Evolutionary conservation across 116 monocot genomes (phyloP).

Genomic region (Trichopus zeylanicus): DNA sequence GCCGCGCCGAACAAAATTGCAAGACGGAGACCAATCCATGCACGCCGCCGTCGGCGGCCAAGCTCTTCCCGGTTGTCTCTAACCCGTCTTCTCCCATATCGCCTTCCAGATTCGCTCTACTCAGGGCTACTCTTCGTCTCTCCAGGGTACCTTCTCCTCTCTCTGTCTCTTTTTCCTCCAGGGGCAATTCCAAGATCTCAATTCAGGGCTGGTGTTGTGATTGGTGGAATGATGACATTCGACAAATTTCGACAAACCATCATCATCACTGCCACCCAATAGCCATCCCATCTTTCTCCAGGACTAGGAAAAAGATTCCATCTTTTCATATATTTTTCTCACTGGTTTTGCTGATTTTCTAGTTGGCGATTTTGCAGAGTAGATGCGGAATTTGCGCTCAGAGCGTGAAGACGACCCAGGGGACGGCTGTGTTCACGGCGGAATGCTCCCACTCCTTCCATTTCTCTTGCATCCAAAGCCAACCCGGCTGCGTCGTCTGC

Average conservation of each 20-base stretch:
- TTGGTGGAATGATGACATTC: too few relatives aligned
- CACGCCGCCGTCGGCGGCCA: constrained; percentile 5
- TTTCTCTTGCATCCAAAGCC: constrained; percentile 63
- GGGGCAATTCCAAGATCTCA: too few relatives aligned
- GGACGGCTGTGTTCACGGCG: constrained; percentile 64
- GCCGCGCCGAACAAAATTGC: constrained; percentile 16
- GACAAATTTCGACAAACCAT: too few relatives aligned
- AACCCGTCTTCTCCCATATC: constrained; percentile 57
- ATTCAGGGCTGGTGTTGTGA: too few relatives aligned
- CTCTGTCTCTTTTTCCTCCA: not conserved
- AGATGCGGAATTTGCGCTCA: constrained; percentile 64
- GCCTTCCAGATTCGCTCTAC: constrained; percentile 63
- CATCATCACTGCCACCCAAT: too few relatives aligned
- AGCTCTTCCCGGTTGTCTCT: constrained; percentile 17
- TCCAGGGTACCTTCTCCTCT: constrained; percentile 33
- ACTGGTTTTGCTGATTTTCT: not conserved
- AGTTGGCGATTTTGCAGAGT: constrained; percentile 35
- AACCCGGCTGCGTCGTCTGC: constrained; percentile 35
- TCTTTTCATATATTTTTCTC: not conserved
- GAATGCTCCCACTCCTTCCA: constrained; percentile 92
- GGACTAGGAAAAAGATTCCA: too few relatives aligned
- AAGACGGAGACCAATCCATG: constrained; percentile 11
- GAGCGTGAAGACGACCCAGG: constrained; percentile 45
- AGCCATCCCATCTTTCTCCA: too few relatives aligned
- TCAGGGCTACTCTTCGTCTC: constrained; percentile 60